Evolutionary conservation across 2,329 filamentous ascomycete species (phyloP).

Genomic region (Fusarium circinatum): DNA sequence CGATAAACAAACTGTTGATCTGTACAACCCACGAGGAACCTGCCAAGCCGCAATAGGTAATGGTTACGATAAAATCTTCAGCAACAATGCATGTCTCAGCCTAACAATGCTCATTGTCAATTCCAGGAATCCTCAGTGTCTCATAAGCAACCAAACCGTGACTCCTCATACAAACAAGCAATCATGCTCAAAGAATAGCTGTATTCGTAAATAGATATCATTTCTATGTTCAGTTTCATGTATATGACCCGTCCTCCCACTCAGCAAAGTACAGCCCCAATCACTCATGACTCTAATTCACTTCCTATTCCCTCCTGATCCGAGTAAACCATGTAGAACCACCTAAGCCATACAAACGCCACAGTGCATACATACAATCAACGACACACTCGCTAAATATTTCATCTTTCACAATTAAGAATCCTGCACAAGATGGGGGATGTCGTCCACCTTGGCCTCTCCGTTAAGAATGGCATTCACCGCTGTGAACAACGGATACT

Average conservation of each 20-base stretch:
- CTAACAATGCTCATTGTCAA: neutral
- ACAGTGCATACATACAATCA: conserved; percentile 12
- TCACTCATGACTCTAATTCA: conserved; percentile 12
- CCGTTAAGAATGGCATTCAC: conserved; percentile 84
- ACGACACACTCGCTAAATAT: conserved; percentile 11
- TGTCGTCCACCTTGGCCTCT: conserved; percentile 80
- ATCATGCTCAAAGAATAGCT: neutral
- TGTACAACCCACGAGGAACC: neutral
- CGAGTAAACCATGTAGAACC: conserved; percentile 16
- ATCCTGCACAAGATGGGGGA: conserved; percentile 73
- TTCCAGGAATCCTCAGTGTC: neutral
- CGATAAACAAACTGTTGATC: neutral
- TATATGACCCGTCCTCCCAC: neutral
- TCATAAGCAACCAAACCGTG: neutral
- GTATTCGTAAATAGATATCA: neutral
- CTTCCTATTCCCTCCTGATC: conserved; percentile 20
- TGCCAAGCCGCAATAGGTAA: neutral
- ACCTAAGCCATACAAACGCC: conserved; percentile 38
- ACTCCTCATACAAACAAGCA: neutral
- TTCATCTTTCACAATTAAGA: conserved; percentile 26
- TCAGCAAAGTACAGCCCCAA: neutral
- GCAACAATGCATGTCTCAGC: neutral
- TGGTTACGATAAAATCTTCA: neutral
- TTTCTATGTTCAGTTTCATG: conserved; percentile 15
- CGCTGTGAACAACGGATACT: conserved; percentile 93